These are phyloP conservation scores for Aureobasidium sp. DNA, from an alignment of 2,329 filamentous ascomycete genomes.

Conservation along the genomic window DNA sequence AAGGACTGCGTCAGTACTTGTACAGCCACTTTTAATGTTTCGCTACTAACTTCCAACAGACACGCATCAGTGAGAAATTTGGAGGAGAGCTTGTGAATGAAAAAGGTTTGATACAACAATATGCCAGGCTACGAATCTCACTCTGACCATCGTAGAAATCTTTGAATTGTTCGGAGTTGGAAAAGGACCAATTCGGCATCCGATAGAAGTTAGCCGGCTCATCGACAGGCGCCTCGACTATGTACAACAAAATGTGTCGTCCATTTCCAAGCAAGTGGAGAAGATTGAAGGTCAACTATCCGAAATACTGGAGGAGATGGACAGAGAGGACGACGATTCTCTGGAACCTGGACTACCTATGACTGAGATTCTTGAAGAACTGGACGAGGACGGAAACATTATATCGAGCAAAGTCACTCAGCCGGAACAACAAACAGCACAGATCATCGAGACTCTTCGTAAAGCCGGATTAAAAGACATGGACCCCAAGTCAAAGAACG, in stretches of 20 bases:
- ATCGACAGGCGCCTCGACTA: conserved; percentile 72
- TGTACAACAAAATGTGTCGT: conserved; percentile 69
- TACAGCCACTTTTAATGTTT: background rate
- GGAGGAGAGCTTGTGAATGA: conserved; percentile 55
- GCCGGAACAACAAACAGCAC: conserved; percentile 58
- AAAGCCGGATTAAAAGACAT: conserved; percentile 58
- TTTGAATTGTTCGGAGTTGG: conserved; percentile 43
- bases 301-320: conserved; percentile 40
- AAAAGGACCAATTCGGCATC: conserved; percentile 39
- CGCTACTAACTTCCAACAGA: conserved; percentile 15
- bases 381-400: conserved; percentile 85
- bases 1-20: conserved; percentile 33
- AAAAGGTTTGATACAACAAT: conserved; percentile 27
- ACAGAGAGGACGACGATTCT: conserved; percentile 28
- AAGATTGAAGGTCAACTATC: conserved; percentile 61
- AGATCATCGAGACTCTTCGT: conserved; percentile 62
- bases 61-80: conserved; percentile 47
- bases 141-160: conserved; percentile 35
- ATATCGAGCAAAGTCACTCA: conserved; percentile 40
- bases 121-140: background rate
- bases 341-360: conserved; percentile 67
- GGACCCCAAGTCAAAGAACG: conserved; percentile 8
- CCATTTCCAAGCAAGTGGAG: conserved; percentile 63
- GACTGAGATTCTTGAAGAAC: conserved; percentile 83
- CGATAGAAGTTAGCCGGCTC: conserved; percentile 56